These are phyloP conservation scores for Trypanosoma rangeli DNA, from an alignment of 208 protist genomes.

Conservation along the genomic window DNA sequence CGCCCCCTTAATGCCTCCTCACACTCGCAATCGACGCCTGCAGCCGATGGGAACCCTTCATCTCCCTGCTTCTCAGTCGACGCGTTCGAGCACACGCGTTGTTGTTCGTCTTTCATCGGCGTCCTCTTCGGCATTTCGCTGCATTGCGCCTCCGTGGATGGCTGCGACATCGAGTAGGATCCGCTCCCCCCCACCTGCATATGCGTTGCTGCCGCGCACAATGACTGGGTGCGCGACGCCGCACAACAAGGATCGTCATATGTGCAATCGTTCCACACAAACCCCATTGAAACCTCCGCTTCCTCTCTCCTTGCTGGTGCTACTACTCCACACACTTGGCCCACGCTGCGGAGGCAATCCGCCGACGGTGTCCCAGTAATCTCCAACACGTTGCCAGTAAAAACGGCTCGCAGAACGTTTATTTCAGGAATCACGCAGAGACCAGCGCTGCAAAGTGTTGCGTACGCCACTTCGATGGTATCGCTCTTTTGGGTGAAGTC, in stretches of 20 bases:
- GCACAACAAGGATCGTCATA: neutral
- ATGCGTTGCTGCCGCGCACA: neutral
- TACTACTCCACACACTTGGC: conserved; percentile 22
- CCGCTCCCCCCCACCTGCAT: neutral
- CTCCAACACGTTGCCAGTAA: conserved; percentile 53
- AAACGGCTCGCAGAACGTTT: conserved; percentile 61
- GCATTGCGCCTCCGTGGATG: neutral
- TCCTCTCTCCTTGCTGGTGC: neutral
- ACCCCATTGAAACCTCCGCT: neutral
- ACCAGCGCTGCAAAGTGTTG: conserved; percentile 41
- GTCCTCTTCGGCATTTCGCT: neutral
- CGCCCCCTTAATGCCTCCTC: neutral
- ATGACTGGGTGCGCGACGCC: neutral
- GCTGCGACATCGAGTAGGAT: neutral
- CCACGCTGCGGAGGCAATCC: conserved; percentile 39
- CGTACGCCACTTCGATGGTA: conserved; percentile 26
- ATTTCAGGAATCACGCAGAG: conserved; percentile 60
- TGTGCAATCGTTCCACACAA: neutral
- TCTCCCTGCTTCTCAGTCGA: neutral
- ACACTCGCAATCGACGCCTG: neutral
- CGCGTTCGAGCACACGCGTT: neutral
- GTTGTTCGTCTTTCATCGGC: neutral
- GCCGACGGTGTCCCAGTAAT: conserved; percentile 41
- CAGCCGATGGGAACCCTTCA: neutral
- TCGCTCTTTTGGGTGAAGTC: conserved; percentile 2